phyloP scores from a whole-genome alignment of 306 rosid genomes.

The Gastrolobium villosum region DNA sequence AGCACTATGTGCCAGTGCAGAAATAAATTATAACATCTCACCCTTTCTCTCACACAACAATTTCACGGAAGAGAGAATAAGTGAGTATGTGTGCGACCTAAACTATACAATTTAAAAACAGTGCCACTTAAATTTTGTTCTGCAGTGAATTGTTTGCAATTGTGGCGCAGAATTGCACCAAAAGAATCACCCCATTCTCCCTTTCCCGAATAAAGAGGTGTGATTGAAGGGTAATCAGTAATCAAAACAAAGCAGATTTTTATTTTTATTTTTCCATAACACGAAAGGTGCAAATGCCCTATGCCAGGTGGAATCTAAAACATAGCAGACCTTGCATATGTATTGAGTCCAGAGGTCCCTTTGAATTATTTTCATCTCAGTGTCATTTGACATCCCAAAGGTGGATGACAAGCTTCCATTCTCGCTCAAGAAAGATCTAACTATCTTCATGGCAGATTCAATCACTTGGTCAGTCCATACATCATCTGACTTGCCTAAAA shows the following conservation, averaged over 20 bases:
- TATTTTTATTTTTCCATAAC: background rate
- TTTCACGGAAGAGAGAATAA: no score
- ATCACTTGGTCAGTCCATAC: constrained; percentile 78
- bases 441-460: constrained; percentile 63
- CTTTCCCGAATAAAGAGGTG: background rate
- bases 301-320: constrained; percentile 36
- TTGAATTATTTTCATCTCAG: constrained; percentile 55
- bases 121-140: background rate
- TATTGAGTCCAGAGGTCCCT: constrained; percentile 95
- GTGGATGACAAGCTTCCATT: constrained; percentile 48
- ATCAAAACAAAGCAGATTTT: constrained; percentile 7
- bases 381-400: constrained; percentile 41
- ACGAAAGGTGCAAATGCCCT: background rate
- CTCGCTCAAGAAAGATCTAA: constrained; percentile 64
- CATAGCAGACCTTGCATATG: constrained; percentile 74
- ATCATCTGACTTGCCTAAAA: constrained; percentile 70
- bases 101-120: background rate
- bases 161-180: constrained; percentile 21
- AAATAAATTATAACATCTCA: background rate
- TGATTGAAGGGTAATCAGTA: background rate
- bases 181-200: constrained; percentile 18
- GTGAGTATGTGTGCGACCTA: background rate
- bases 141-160: background rate
- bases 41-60: background rate
- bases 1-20: background rate